Evolutionary conservation across 2,329 filamentous ascomycete genomes (phyloP).

Genomic region (Tympanopsis confertula): DNA sequence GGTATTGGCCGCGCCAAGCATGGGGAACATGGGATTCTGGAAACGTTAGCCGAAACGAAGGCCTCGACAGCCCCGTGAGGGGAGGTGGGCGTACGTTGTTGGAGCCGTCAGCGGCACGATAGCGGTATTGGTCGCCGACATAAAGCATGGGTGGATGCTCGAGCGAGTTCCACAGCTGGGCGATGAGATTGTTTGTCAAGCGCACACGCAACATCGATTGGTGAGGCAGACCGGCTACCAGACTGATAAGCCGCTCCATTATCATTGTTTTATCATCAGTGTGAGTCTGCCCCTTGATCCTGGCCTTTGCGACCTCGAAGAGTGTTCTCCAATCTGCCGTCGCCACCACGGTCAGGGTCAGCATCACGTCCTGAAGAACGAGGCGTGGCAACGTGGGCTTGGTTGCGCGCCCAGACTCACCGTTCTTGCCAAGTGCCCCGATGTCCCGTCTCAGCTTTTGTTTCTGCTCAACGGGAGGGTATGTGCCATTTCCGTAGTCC

Average conservation of each 20-base stretch:
- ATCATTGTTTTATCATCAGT: conserved; percentile 25
- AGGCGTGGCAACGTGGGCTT: not conserved
- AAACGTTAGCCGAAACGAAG: too few relatives aligned
- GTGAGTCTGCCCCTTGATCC: not conserved
- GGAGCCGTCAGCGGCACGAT: conserved; percentile 23
- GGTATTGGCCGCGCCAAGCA: conserved; percentile 52
- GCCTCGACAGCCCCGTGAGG: too few relatives aligned
- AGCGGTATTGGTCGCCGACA: conserved; percentile 14
- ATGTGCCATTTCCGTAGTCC: not conserved
- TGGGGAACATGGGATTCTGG: conserved; percentile 32
- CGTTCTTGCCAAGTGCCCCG: not conserved
- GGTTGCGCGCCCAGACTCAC: too few relatives aligned
- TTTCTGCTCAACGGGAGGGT: not conserved
- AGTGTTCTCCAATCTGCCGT: not conserved
- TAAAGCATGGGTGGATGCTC: conserved; percentile 38
- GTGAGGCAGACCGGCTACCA: conserved; percentile 21
- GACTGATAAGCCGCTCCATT: conserved; percentile 44
- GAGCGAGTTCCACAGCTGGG: conserved; percentile 39
- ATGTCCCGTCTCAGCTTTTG: not conserved
- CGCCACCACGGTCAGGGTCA: not conserved
- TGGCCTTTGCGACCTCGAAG: not conserved
- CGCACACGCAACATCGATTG: conserved; percentile 17
- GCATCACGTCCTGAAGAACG: not conserved
- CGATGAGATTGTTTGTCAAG: conserved; percentile 36
- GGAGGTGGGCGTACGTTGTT: conserved; percentile 19